These are phyloP conservation scores for Aegilops umbellulata DNA, from an alignment of 176 grass and related monocot genomes.

Conservation along the genomic window DNA sequence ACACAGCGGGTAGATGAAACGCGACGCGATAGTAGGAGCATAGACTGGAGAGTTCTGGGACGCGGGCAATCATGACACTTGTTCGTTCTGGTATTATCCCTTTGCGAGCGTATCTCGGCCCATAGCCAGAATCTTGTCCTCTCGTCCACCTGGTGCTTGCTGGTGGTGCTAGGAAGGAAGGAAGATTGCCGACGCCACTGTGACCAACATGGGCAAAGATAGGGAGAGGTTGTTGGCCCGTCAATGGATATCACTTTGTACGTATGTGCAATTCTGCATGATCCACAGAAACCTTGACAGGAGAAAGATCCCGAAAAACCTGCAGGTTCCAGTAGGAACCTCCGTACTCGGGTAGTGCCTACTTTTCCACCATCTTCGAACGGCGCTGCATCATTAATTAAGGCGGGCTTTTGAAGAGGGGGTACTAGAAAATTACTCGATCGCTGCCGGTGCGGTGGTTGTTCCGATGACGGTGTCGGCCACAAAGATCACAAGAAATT, in stretches of 20 bases:
- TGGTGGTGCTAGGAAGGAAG: not conserved
- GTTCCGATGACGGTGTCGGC: not conserved
- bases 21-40: not conserved
- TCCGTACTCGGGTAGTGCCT: not conserved
- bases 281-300: not conserved
- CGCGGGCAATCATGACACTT: constrained; percentile 9
- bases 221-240: constrained; percentile 23
- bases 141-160: not conserved
- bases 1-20: not conserved
- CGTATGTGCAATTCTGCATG: constrained; percentile 2
- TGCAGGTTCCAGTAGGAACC: not conserved
- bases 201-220: not conserved
- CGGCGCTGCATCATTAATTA: not conserved
- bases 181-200: constrained; percentile 13
- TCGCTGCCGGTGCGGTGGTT: not conserved
- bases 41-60: not conserved
- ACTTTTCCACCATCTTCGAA: not conserved
- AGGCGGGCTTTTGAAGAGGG: not conserved
- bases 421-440: not conserved
- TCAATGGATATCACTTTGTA: not conserved
- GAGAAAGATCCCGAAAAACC: not conserved
- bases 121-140: not conserved
- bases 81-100: not conserved
- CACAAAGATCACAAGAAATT: not conserved
- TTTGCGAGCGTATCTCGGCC: not conserved